These are phyloP conservation scores for Talaromyces funiculosus DNA, from an alignment of 2,329 filamentous ascomycete genomes.

Conservation along the genomic window DNA sequence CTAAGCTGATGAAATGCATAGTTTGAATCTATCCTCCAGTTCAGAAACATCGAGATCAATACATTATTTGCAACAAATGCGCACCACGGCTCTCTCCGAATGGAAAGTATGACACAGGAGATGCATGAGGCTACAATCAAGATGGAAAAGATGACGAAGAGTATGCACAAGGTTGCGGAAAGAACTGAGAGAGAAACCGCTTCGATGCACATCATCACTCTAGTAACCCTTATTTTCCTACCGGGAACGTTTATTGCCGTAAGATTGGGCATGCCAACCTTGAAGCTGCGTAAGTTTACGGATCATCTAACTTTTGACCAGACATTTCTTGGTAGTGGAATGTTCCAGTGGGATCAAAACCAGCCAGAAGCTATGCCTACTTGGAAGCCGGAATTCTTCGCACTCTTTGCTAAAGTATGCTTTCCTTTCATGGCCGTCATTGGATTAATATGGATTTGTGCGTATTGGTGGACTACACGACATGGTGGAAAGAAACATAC, in stretches of 20 bases:
- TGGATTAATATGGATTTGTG: background rate
- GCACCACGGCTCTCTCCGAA: background rate
- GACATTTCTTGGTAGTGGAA: slow-evolving; percentile 5
- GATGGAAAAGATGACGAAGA: slow-evolving; percentile 1
- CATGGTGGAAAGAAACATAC: background rate
- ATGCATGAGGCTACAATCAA: slow-evolving; percentile 4
- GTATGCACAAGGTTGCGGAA: slow-evolving; percentile 4
- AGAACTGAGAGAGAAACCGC: slow-evolving; percentile 4
- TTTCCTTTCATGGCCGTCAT: slow-evolving; percentile 4
- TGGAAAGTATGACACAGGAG: slow-evolving; percentile 5
- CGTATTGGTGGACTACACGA: slow-evolving; percentile 1
- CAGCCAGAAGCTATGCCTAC: background rate
- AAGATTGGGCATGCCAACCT: background rate
- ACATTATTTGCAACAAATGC: slow-evolving; percentile 4
- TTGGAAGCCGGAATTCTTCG: slow-evolving; percentile 7
- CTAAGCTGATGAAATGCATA: background rate
- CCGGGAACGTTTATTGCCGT: slow-evolving; percentile 8
- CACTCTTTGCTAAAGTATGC: slow-evolving; percentile 3
- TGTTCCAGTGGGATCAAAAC: slow-evolving; percentile 7
- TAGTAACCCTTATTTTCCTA: slow-evolving; percentile 6
- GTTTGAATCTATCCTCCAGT: slow-evolving; percentile 4
- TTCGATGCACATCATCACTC: slow-evolving; percentile 8
- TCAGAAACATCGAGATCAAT: slow-evolving; percentile 1
- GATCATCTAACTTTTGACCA: slow-evolving; percentile 4
- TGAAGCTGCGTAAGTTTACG: slow-evolving; percentile 1